Conservation (phyloP, 2,329 filamentous ascomycete species). For the Arthrobotrys sphaeroides region DNA sequence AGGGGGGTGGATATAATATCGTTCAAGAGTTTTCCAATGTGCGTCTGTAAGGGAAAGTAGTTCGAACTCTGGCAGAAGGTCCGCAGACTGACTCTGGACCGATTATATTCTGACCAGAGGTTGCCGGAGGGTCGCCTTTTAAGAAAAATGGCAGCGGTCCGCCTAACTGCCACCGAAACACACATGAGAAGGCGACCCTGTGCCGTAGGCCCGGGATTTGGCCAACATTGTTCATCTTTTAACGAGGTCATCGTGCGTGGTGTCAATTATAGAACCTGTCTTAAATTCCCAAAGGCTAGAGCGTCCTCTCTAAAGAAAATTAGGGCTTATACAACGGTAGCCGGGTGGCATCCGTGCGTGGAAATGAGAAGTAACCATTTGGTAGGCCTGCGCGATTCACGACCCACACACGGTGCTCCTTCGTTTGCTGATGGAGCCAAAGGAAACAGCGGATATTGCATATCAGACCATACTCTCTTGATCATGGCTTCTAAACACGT, state of each 20-base stretch:
- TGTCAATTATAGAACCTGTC: slow-evolving; percentile 43
- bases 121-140: slow-evolving; percentile 3
- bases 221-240: slow-evolving; percentile 48
- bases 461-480: slow-evolving; percentile 26
- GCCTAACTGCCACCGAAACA: slow-evolving; percentile 52
- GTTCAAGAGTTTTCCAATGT: not conserved
- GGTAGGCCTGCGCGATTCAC: slow-evolving; percentile 27
- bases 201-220: slow-evolving; percentile 18
- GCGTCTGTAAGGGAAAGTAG: not conserved
- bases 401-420: slow-evolving; percentile 5
- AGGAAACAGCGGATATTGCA: slow-evolving; percentile 25
- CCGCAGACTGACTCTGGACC: not conserved
- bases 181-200: slow-evolving; percentile 48
- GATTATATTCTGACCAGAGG: not conserved
- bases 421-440: slow-evolving; percentile 16
- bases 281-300: slow-evolving; percentile 29
- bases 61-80: slow-evolving; percentile 1
- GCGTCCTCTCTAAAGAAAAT: slow-evolving; percentile 5
- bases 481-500: slow-evolving; percentile 25
- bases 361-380: slow-evolving; percentile 6
- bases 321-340: slow-evolving; percentile 52
- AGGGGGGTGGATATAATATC: too few species aligned
- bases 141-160: slow-evolving; percentile 22
- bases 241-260: slow-evolving; percentile 36
- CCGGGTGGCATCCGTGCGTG: slow-evolving; percentile 41